Evolutionary conservation across 1,139 yeast species (phyloP).

Genomic region (Magnusiomyces tetraspermus): DNA sequence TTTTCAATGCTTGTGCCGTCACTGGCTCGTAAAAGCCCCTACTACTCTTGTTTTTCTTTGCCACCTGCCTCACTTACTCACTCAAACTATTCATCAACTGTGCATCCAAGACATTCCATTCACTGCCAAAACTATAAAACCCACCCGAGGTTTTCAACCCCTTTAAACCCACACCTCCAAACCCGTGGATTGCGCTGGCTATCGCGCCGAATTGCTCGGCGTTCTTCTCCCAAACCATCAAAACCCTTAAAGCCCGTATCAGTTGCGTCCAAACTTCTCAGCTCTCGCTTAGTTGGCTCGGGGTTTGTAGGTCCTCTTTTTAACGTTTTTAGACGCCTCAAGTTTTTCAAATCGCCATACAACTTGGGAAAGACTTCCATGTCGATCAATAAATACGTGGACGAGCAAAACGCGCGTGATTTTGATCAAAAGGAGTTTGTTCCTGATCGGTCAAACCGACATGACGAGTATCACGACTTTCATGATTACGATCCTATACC

Average conservation of each 20-base stretch:
- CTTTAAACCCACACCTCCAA: no score
- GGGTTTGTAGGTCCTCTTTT: background rate
- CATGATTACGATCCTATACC: background rate
- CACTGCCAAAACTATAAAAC: background rate
- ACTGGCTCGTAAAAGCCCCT: no score
- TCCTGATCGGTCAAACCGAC: background rate
- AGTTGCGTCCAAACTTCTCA: background rate
- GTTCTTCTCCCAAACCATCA: background rate
- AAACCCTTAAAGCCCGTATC: background rate
- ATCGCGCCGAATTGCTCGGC: background rate
- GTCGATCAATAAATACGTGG: constrained; percentile 1
- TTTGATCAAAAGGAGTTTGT: background rate
- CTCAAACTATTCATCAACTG: no score
- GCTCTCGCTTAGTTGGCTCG: background rate
- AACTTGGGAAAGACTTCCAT: background rate
- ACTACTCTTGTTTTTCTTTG: no score
- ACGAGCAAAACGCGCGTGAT: background rate
- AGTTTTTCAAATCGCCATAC: constrained; percentile 1
- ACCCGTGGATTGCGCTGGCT: background rate
- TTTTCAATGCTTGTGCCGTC: no score
- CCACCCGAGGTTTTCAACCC: no score
- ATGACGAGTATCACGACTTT: background rate
- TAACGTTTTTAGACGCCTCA: background rate
- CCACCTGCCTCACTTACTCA: no score
- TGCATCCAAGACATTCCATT: no score